Evolutionary conservation across 2,329 filamentous ascomycete genomes (phyloP).

Genomic region (Zarea fungicola): DNA sequence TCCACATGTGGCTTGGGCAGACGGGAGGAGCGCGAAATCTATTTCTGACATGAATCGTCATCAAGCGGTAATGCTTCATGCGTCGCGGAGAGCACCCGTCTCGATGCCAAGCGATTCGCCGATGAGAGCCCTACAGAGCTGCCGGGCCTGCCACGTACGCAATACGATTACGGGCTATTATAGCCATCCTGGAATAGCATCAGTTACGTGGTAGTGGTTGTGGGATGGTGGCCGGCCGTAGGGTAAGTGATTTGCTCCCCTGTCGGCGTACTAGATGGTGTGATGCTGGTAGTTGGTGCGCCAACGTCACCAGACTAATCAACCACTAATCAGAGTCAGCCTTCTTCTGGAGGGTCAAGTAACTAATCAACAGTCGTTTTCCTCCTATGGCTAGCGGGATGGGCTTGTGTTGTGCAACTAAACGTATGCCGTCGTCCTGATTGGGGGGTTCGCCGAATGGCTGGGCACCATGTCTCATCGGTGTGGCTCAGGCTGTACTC

Average conservation of each 20-base stretch:
- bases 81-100: background rate
- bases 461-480: background rate
- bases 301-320: slow-evolving; percentile 12
- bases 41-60: background rate
- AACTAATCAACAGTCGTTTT: no score
- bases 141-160: background rate
- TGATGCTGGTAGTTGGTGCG: no score
- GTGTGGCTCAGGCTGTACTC: slow-evolving; percentile 5
- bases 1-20: no score
- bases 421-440: no score
- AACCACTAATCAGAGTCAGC: no score
- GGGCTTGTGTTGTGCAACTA: background rate
- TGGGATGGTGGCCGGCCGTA: no score
- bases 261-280: slow-evolving; percentile 2
- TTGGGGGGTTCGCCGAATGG: background rate
- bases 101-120: background rate
- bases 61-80: background rate
- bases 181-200: background rate
- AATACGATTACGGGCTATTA: slow-evolving; percentile 8
- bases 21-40: background rate
- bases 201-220: no score
- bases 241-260: background rate
- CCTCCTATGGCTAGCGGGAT: background rate
- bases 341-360: no score
- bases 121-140: slow-evolving; percentile 2